Conservation (phyloP, 2,329 filamentous ascomycete species). For the Neobulgaria alba region DNA sequence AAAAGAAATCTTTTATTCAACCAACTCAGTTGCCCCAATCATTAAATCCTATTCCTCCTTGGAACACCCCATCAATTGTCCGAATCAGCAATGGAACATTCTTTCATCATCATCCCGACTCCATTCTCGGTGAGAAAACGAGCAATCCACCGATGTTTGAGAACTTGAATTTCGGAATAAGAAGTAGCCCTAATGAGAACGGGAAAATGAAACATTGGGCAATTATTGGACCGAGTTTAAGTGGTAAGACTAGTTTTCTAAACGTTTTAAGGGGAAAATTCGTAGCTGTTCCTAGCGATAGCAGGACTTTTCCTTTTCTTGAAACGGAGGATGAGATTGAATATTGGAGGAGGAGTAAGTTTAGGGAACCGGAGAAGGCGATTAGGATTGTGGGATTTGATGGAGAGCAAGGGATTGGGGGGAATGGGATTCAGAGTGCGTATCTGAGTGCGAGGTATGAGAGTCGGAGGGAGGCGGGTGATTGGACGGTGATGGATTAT, state of each 20-base stretch:
- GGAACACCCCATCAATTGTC: constrained; percentile 47
- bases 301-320: constrained; percentile 72
- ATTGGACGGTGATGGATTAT: constrained; percentile 78
- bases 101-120: constrained; percentile 64
- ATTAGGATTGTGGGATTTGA: constrained; percentile 91
- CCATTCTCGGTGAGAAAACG: constrained; percentile 30
- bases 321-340: constrained; percentile 45
- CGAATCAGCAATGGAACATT: constrained; percentile 73
- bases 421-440: constrained; percentile 54
- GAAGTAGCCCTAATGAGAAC: constrained; percentile 40
- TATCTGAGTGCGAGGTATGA: constrained; percentile 91
- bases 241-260: constrained; percentile 75
- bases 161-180: constrained; percentile 60
- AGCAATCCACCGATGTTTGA: constrained; percentile 66
- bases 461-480: constrained; percentile 73
- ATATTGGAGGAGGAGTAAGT: too few species aligned
- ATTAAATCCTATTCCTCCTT: constrained; percentile 4
- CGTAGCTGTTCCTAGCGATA: constrained; percentile 65
- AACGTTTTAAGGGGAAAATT: constrained; percentile 69
- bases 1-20: constrained; percentile 2
- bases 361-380: constrained; percentile 55
- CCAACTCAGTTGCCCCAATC: neutral
- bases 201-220: constrained; percentile 81
- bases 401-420: constrained; percentile 39
- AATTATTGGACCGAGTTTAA: constrained; percentile 69